Conservation (phyloP, 2,329 filamentous ascomycete species). For the Ascochyta clinopodiicola region DNA sequence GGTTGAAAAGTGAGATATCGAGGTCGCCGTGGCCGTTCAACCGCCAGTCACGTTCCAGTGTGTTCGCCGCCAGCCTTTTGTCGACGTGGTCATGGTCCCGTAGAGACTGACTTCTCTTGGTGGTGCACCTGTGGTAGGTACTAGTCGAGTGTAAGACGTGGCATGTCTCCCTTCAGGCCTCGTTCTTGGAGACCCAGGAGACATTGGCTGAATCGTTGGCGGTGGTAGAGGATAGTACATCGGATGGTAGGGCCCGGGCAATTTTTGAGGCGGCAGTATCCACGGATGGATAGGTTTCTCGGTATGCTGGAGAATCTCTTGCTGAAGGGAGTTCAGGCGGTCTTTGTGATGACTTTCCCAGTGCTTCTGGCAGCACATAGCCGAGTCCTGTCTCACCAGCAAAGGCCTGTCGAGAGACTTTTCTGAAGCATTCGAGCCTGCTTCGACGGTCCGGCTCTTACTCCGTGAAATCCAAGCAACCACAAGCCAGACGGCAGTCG, state of each 20-base stretch:
- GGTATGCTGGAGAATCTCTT: conserved; percentile 21
- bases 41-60: conserved; percentile 43
- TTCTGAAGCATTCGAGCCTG: background rate
- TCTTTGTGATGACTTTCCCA: conserved; percentile 22
- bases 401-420: background rate
- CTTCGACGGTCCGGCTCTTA: background rate
- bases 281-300: conserved; percentile 41
- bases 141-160: conserved; percentile 34
- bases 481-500: background rate
- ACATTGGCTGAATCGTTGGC: conserved; percentile 34
- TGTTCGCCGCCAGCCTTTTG: conserved; percentile 43
- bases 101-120: conserved; percentile 22
- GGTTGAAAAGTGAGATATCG: background rate
- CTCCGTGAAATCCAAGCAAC: background rate
- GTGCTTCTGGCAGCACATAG: conserved; percentile 10
- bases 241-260: conserved; percentile 47
- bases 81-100: conserved; percentile 38
- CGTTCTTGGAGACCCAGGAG: conserved; percentile 15
- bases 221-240: conserved; percentile 43
- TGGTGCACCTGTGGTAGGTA: conserved; percentile 33
- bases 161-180: conserved; percentile 15
- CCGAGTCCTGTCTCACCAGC: conserved; percentile 8
- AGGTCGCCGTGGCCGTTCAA: conserved; percentile 21
- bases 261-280: conserved; percentile 36
- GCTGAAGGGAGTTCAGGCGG: conserved; percentile 14